Percentiles rank a stretch among this genome's conserved stretches.
Conservation (phyloP, 2,329 filamentous ascomycete species). For the Fusarium sp. region DNA sequence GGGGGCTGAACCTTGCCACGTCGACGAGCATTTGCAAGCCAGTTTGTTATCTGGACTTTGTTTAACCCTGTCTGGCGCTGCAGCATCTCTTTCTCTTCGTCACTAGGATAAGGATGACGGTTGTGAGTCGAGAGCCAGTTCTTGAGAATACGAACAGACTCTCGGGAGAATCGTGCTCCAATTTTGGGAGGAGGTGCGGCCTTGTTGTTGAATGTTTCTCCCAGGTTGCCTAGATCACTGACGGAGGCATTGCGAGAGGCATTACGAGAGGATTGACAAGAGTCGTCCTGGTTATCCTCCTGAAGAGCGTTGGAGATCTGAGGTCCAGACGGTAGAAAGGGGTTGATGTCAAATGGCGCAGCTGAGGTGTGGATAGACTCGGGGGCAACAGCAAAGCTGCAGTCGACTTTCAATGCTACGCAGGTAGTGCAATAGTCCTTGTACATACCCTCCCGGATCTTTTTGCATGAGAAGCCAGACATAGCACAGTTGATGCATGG, state of each 20-base stretch:
- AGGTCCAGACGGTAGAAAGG: constrained; percentile 56
- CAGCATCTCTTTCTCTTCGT: constrained; percentile 83
- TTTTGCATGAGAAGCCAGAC: constrained; percentile 67
- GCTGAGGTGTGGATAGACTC: constrained; percentile 46
- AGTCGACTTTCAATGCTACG: constrained; percentile 65
- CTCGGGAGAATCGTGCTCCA: constrained; percentile 79
- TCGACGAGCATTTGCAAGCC: constrained; percentile 88
- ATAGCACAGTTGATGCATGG: constrained; percentile 62
- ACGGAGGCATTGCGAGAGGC: constrained; percentile 40
- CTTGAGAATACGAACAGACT: constrained; percentile 82
- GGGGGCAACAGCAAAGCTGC: constrained; percentile 60
- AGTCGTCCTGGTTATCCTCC: constrained; percentile 40
- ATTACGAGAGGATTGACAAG: constrained; percentile 36
- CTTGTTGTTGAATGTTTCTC: constrained; percentile 41
- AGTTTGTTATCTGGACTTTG: constrained; percentile 86
- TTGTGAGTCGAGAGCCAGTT: constrained; percentile 84
- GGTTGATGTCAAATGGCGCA: constrained; percentile 54
- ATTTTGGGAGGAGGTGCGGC: constrained; percentile 62
- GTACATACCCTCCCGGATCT: constrained; percentile 65
- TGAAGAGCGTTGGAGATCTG: constrained; percentile 49
- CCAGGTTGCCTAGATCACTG: constrained; percentile 41
- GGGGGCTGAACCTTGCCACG: constrained; percentile 78
- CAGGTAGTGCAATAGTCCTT: constrained; percentile 70
- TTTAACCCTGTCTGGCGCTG: constrained; percentile 82
- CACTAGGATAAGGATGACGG: constrained; percentile 86